These are phyloP conservation scores for Pythium oligandrum DNA, from an alignment of 352 stramenopile species.

Conservation along the genomic window DNA sequence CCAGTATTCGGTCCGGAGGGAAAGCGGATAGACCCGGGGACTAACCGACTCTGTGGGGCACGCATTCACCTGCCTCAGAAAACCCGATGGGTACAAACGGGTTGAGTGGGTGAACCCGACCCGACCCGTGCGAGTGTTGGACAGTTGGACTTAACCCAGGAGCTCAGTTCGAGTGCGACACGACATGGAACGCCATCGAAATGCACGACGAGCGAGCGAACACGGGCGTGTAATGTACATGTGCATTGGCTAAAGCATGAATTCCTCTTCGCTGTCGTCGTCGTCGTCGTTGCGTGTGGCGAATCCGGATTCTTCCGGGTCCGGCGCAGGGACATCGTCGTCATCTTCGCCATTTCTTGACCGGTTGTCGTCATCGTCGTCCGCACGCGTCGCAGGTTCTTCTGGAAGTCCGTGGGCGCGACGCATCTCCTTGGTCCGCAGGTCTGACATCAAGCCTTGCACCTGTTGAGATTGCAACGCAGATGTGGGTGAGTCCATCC, in stretches of 20 bases:
- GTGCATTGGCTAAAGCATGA: slow-evolving; percentile 7
- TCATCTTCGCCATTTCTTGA: slow-evolving; percentile 12
- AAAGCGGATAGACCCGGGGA: too few species aligned
- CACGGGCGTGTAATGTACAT: background rate
- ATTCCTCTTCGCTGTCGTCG: slow-evolving; percentile 16
- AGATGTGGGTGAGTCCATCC: background rate
- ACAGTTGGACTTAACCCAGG: too few species aligned
- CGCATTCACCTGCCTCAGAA: too few species aligned
- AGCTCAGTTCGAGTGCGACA: too few species aligned
- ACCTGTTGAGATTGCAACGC: slow-evolving; percentile 19
- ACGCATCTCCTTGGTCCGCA: slow-evolving; percentile 48
- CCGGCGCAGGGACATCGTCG: slow-evolving; percentile 19
- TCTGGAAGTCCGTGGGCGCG: slow-evolving; percentile 23
- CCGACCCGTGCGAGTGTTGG: too few species aligned
- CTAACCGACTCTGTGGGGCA: too few species aligned
- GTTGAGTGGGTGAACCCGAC: too few species aligned
- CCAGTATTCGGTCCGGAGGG: too few species aligned
- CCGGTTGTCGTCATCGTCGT: slow-evolving; percentile 1
- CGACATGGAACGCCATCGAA: too few species aligned
- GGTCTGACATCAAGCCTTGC: slow-evolving; percentile 52
- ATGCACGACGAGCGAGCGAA: background rate
- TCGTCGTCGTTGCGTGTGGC: slow-evolving; percentile 12
- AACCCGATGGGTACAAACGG: too few species aligned
- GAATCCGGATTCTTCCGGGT: slow-evolving; percentile 17
- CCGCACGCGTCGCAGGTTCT: background rate